Percentiles rank a stretch among this genome's conserved stretches.
Conservation (phyloP, 1,139 yeast species). For the Meyerozyma athensensis region DNA sequence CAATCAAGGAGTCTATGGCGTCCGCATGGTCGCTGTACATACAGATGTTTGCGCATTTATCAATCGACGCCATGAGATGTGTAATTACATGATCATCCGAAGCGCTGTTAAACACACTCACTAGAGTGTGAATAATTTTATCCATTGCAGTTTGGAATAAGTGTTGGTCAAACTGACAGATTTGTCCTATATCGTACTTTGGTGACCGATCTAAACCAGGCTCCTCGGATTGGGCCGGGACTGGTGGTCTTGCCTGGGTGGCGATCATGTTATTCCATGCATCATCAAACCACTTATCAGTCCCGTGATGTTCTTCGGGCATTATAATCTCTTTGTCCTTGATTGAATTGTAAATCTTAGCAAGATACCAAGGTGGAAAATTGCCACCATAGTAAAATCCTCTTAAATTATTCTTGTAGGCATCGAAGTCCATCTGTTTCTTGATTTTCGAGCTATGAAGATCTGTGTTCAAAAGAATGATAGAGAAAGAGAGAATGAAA, state of each 20-base stretch:
- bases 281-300: conserved; percentile 87
- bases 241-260: conserved; percentile 26
- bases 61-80: conserved; percentile 81
- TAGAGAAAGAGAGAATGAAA: conserved; percentile 67
- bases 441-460: conserved; percentile 75
- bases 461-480: conserved; percentile 76
- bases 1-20: conserved; percentile 62
- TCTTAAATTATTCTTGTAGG: conserved; percentile 72
- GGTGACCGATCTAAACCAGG: conserved; percentile 14
- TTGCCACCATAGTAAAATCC: conserved; percentile 76
- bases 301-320: conserved; percentile 95
- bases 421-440: conserved; percentile 82
- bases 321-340: conserved; percentile 85
- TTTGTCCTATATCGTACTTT: conserved; percentile 11
- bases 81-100: conserved; percentile 86
- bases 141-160: conserved; percentile 62
- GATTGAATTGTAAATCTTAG: conserved; percentile 75
- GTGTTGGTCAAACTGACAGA: conserved; percentile 57
- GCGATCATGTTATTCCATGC: conserved; percentile 85
- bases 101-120: conserved; percentile 80
- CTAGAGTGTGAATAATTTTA: conserved; percentile 61
- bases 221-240: conserved; percentile 14
- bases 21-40: conserved; percentile 53
- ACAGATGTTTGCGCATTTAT: conserved; percentile 77
- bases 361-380: conserved; percentile 82